phyloP scores from a whole-genome alignment of 208 protist genomes.

The Phytomonas sp. region DNA sequence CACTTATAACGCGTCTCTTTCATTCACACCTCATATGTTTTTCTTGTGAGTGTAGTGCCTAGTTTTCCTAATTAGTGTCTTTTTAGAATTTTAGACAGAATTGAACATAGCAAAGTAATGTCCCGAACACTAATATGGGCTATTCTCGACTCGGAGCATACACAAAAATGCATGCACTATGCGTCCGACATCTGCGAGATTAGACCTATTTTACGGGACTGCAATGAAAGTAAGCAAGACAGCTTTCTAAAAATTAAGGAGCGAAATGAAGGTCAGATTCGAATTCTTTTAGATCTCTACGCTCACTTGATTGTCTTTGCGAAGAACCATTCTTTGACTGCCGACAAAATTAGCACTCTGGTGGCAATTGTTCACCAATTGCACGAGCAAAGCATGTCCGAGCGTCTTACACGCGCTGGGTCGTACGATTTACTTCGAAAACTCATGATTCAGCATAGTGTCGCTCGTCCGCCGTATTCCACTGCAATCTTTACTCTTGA shows the following conservation, averaged over 20 bases:
- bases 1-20: not conserved
- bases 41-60: not conserved
- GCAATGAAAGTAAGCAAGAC: not conserved
- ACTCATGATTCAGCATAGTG: conserved; percentile 75
- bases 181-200: not conserved
- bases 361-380: conserved; percentile 59
- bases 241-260: conserved; percentile 8
- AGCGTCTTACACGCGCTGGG: conserved; percentile 34
- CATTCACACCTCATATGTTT: not conserved
- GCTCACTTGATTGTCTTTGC: conserved; percentile 76
- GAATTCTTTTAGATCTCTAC: conserved; percentile 74
- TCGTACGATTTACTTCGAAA: conserved; percentile 70
- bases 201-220: not conserved
- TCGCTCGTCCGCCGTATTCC: conserved; percentile 81
- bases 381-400: conserved; percentile 63
- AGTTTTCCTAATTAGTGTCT: not conserved
- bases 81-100: not conserved
- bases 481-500: conserved; percentile 71
- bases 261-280: conserved; percentile 23
- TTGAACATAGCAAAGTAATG: not conserved
- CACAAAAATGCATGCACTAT: not conserved
- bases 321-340: conserved; percentile 42
- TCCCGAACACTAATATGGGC: not conserved
- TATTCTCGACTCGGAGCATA: not conserved
- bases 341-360: conserved; percentile 78